A percentile compares a stretch with the other conserved stretches of the same genome.
Conservation (phyloP, 2,329 filamentous ascomycete genomes). For the Sclerotinia nivalis region DNA sequence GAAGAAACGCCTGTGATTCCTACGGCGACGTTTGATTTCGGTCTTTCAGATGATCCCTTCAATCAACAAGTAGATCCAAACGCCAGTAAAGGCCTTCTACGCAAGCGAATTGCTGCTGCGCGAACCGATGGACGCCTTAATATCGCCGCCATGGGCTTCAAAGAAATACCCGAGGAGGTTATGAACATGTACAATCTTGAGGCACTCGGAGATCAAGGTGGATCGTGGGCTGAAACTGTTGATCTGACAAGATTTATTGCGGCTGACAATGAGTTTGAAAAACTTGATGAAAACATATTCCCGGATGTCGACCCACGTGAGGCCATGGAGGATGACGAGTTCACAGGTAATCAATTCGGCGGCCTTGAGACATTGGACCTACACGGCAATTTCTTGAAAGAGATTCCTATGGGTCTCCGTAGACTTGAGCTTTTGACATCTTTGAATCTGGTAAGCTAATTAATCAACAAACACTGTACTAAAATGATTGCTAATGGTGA, state of each 20-base stretch:
- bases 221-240: constrained; percentile 87
- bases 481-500: background rate
- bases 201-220: constrained; percentile 59
- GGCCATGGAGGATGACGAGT: constrained; percentile 62
- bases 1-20: constrained; percentile 48
- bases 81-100: constrained; percentile 65
- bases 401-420: constrained; percentile 74
- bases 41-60: constrained; percentile 66
- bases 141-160: constrained; percentile 80
- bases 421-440: constrained; percentile 72
- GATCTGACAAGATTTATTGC: constrained; percentile 82
- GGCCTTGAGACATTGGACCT: constrained; percentile 80
- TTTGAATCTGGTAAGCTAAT: constrained; percentile 71
- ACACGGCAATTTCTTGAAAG: constrained; percentile 76
- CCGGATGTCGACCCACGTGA: constrained; percentile 65
- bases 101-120: constrained; percentile 70
- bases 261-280: constrained; percentile 84
- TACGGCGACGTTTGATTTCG: constrained; percentile 59
- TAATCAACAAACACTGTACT: background rate
- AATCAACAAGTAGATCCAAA: constrained; percentile 61
- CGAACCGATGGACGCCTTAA: constrained; percentile 81
- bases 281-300: constrained; percentile 72
- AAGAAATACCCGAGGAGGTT: constrained; percentile 77
- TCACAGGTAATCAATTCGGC: constrained; percentile 73
- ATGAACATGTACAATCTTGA: constrained; percentile 88